These are phyloP conservation scores for Ensete ventricosum DNA, from an alignment of 176 grass and related monocot species.

Conservation along the genomic window DNA sequence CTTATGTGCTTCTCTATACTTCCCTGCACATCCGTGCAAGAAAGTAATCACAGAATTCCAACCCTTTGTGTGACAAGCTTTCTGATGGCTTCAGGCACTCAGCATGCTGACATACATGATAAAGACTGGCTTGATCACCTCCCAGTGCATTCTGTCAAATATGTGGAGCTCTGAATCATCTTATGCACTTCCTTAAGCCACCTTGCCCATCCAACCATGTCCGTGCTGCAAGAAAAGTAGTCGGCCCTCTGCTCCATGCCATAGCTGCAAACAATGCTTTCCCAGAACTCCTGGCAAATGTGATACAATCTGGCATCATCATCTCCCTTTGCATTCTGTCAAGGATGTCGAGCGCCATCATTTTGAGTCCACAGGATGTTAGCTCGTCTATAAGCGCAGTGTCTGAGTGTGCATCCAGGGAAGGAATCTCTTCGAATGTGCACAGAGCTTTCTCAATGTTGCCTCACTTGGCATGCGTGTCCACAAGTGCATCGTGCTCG, in stretches of 20 bases:
- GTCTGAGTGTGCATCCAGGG: constrained; percentile 49
- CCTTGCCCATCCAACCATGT: constrained; percentile 49
- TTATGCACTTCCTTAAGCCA: too few species aligned
- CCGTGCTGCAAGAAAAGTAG: constrained; percentile 50
- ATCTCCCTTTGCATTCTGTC: constrained; percentile 41
- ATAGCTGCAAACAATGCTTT: constrained; percentile 45
- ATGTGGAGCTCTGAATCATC: too few species aligned
- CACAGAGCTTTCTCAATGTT: constrained; percentile 46
- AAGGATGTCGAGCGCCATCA: constrained; percentile 47
- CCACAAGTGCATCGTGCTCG: constrained; percentile 45
- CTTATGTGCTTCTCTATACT: constrained; percentile 46
- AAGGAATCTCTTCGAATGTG: constrained; percentile 47
- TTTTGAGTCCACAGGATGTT: constrained; percentile 48
- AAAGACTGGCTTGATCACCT: too few species aligned
- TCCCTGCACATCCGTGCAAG: constrained; percentile 13
- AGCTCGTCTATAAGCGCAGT: constrained; percentile 58
- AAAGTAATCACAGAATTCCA: too few species aligned
- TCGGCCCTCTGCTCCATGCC: constrained; percentile 30
- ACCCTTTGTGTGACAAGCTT: too few species aligned
- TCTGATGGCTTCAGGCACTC: too few species aligned
- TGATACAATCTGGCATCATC: constrained; percentile 48
- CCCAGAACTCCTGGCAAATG: constrained; percentile 51
- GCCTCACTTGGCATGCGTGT: constrained; percentile 69
- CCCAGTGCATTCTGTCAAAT: too few species aligned
- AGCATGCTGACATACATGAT: too few species aligned